Base-by-base conservation (phyloP, 805 yeast species). In the Pichia cabralensis region DNA sequence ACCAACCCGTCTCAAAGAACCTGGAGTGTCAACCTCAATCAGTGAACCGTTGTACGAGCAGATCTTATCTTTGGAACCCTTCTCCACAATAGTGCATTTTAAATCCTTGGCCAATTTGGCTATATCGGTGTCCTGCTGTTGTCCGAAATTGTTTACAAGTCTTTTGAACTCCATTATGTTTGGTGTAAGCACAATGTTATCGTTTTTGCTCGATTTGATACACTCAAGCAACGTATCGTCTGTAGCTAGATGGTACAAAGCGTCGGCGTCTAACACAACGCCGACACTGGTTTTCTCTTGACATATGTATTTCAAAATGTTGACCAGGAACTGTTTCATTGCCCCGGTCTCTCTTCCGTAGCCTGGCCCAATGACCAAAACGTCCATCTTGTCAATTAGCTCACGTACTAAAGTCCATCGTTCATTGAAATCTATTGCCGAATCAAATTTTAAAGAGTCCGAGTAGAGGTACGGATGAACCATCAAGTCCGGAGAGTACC, bases 251-350 rank as follows among this genome's bases (percentile, higher is more conserved):
- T 88, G 61, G 42, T 52, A 88, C 28, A 92, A 59, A 0, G 88
- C 84, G 60, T 92, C 98, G 0, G 97, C 98, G 55, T 92, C 98
- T 30, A 92, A 55, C n/a, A n/a, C n/a, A n/a, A n/a, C n/a, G n/a
- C n/a, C n/a, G 3, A 92, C 75, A 5, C 92, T 58, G 0, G 95
- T 95, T 26, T 77, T 61, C 24, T 60, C 28, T 71, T 30, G 80
- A 67, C 41, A 9, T 63, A 63, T 28, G 86, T 64, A 15, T 84
- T 66, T 21, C 64, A 50, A n/a, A 13, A 36, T 31, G 13, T 17
- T 18, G 4, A 65, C 65, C 38, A 80, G 65, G 2, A 80, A 68
- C 31, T 66, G 62, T 34, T 79, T 55, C 84, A 85, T 79, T 23
- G 69, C 49, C 5, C 58, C 55, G 52, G 86, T 95, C 13, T 26